These are phyloP conservation scores for Eimeria tenella DNA, from an alignment of 169 alveolate species.

Conservation along the genomic window DNA sequence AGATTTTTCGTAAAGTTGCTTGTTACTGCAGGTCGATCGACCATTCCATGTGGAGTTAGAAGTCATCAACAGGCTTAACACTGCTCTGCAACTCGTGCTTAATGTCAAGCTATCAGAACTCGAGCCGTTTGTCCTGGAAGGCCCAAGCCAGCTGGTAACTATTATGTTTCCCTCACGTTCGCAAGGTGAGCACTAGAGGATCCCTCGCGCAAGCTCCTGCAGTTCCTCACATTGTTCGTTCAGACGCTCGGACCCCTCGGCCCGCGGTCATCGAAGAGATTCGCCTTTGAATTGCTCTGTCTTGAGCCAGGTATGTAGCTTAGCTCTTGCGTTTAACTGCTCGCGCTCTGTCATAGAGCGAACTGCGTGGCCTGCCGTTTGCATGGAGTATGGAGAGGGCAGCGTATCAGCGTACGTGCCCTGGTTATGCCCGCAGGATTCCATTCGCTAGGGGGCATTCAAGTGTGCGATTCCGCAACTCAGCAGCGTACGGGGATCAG, in stretches of 20 bases:
- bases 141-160: slow-evolving; percentile 71
- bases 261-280: slow-evolving; percentile 49
- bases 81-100: slow-evolving; percentile 32
- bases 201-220: background rate
- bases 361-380: background rate
- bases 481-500: slow-evolving; percentile 66
- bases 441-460: slow-evolving; percentile 73
- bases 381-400: background rate
- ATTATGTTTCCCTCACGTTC: background rate
- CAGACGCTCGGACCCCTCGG: slow-evolving; percentile 71
- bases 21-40: slow-evolving; percentile 66
- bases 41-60: slow-evolving; percentile 76
- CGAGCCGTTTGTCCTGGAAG: slow-evolving; percentile 75
- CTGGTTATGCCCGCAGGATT: slow-evolving; percentile 35
- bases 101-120: slow-evolving; percentile 35
- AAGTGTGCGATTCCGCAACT: slow-evolving; percentile 58
- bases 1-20: background rate
- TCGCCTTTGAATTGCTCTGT: slow-evolving; percentile 72
- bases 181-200: no score
- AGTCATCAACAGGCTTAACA: slow-evolving; percentile 53
- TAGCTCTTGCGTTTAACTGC: background rate
- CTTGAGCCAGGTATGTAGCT: slow-evolving; percentile 71
- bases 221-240: background rate
- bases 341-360: background rate
- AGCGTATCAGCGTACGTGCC: no score